phyloP scores from a whole-genome alignment of 176 grass and related monocot genomes.

The Paspalum vaginatum region DNA sequence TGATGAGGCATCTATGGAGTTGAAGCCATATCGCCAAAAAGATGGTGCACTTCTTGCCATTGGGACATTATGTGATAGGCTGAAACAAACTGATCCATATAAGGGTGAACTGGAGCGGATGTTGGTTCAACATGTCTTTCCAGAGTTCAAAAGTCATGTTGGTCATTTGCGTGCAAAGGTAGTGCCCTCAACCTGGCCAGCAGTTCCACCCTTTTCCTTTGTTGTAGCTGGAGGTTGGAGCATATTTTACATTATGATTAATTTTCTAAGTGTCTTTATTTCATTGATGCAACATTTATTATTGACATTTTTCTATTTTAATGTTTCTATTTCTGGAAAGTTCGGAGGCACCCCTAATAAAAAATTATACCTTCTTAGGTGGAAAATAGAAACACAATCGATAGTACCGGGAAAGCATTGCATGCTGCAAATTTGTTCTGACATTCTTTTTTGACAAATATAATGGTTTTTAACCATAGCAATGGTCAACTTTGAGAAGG shows the following conservation, averaged over 20 bases:
- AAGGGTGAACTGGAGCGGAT: slow-evolving; percentile 76
- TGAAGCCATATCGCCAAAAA: slow-evolving; percentile 84
- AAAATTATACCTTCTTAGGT: too few relatives aligned
- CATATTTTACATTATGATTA: neutral
- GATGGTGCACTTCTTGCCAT: slow-evolving; percentile 95
- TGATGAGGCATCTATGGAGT: slow-evolving; percentile 57
- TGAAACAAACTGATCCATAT: slow-evolving; percentile 89
- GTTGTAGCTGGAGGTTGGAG: slow-evolving; percentile 17
- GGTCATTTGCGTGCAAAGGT: slow-evolving; percentile 92
- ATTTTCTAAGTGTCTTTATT: neutral
- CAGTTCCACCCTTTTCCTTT: slow-evolving; percentile 17
- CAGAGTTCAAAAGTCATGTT: slow-evolving; percentile 64
- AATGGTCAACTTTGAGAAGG: neutral
- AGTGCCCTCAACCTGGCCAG: slow-evolving; percentile 21
- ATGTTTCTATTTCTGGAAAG: neutral
- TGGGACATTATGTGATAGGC: slow-evolving; percentile 87
- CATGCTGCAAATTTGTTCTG: neutral
- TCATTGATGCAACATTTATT: neutral
- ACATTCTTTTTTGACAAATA: neutral
- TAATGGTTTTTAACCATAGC: too few relatives aligned
- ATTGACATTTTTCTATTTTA: neutral
- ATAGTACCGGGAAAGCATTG: too few relatives aligned
- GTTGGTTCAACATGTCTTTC: slow-evolving; percentile 86
- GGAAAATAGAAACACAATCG: too few relatives aligned
- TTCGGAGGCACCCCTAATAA: neutral